These are phyloP conservation scores for Marchantia paleacea DNA, from an alignment of 225 moss, liverwort and hornwort species.

Conservation along the genomic window DNA sequence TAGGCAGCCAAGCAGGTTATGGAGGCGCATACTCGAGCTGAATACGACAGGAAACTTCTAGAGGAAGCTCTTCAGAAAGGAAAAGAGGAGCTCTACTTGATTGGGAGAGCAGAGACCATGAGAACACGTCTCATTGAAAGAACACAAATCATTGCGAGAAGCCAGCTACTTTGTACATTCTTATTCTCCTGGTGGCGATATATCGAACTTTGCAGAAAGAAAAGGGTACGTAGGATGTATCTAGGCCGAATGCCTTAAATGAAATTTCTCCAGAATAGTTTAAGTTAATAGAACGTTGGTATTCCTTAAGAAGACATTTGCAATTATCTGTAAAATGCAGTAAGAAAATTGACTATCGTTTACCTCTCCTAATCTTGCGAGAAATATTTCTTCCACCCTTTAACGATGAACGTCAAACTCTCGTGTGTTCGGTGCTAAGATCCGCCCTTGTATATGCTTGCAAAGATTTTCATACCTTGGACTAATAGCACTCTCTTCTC, in stretches of 20 bases:
- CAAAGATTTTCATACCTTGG: not conserved
- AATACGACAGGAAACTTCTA: conserved; percentile 62
- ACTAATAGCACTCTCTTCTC: not conserved
- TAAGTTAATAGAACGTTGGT: not conserved
- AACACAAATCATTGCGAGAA: conserved; percentile 61
- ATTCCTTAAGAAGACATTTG: not conserved
- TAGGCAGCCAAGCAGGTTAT: conserved; percentile 68
- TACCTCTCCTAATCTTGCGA: too few species aligned
- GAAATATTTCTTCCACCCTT: too few species aligned
- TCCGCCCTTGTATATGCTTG: not conserved
- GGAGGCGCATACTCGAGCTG: conserved; percentile 54
- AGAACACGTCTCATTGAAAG: conserved; percentile 72
- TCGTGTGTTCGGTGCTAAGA: too few species aligned
- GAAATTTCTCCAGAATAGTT: too few species aligned
- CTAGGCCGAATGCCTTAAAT: too few species aligned
- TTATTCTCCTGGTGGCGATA: conserved; percentile 70
- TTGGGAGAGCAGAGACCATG: conserved; percentile 65
- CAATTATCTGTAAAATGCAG: not conserved
- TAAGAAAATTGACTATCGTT: not conserved
- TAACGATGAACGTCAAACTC: too few species aligned
- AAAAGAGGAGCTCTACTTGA: conserved; percentile 62
- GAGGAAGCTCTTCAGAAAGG: conserved; percentile 61
- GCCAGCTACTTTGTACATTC: conserved; percentile 47
- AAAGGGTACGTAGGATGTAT: conserved; percentile 37
- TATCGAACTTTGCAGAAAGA: conserved; percentile 48